phyloP scores from a whole-genome alignment of 306 rosid species.

The Lupinus albus region DNA sequence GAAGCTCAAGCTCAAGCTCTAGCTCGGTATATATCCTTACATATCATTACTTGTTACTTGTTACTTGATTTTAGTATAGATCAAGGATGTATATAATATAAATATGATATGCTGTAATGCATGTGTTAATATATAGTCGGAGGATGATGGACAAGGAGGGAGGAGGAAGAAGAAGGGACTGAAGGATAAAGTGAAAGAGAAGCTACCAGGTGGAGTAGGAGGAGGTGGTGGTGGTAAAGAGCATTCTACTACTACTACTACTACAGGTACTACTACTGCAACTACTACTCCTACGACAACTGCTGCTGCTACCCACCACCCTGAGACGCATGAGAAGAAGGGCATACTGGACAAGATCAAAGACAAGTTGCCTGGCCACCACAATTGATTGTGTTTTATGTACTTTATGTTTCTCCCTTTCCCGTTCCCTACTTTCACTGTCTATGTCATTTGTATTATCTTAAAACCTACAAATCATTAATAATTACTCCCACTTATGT shows the following conservation, averaged over 20 bases:
- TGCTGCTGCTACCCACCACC: constrained; percentile 12
- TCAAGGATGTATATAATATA: no score
- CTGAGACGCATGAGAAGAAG: constrained; percentile 59
- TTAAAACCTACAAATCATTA: neutral
- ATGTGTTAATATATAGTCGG: constrained; percentile 45
- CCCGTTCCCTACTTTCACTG: neutral
- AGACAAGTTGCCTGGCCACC: constrained; percentile 81
- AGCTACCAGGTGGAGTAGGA: constrained; percentile 45
- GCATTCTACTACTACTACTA: neutral
- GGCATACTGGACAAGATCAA: constrained; percentile 71
- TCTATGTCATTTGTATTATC: neutral
- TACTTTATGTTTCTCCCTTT: neutral
- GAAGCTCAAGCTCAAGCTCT: constrained; percentile 59
- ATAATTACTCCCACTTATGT: neutral
- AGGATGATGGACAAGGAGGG: constrained; percentile 73
- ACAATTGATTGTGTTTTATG: neutral
- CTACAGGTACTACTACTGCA: neutral
- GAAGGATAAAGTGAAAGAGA: constrained; percentile 69
- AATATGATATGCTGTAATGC: neutral
- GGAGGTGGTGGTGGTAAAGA: constrained; percentile 14
- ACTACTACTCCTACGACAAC: neutral
- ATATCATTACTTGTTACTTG: neutral
- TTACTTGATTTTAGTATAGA: no score
- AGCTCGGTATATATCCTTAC: constrained; percentile 53
- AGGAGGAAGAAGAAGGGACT: constrained; percentile 70